Base-by-base conservation (phyloP, 306 rosid species). In the Dryas octopetala region DNA sequence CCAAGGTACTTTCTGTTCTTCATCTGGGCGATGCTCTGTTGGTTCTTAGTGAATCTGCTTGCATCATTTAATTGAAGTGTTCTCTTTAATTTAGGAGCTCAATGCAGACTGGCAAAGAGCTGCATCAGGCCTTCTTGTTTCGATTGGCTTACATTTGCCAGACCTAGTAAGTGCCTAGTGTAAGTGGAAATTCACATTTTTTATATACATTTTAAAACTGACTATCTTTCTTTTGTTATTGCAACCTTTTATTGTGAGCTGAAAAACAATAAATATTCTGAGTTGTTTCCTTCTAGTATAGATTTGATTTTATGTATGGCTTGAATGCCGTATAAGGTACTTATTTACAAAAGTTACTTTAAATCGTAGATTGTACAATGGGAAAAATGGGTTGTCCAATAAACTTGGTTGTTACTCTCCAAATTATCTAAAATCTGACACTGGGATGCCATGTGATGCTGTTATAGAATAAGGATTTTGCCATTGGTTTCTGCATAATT, bases 41-140 rank as follows among this genome's bases (percentile, higher is more conserved):
- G 64, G 4, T 76, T 55, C 5, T 15, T 51, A 12, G 12, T 28
- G 38, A 68, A 68, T 17, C 13, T 17, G 44, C 23, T 54, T 57
- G 66, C 55, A 9, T 9, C 68, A 48, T 71, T 80, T 69, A 66
- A 55, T 74, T 65, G 32, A 73, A 69, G 70, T 75, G 45, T 78
- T 68, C 46, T 66, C 53, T 71, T 76, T 73, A 48, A 59, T 88
- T 79, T 84, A 94, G 97, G 98, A 91, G 60, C 84, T 91, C 74
- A 88, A 86, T 83, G 81, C 89, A 17, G 97, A 94, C 70, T 94
- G 98, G 98, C 98, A 91, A 83, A 86, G 95, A 76, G 95, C 97
- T 79, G 98, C 98, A 66, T 77, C 96, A 70, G 83, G 86, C 71
- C 85, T 94, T 63, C 97, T 94, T 83, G 97, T 94, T 73, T 89